These are phyloP conservation scores for Boletus tomentosulus DNA, from an alignment of 768 basidiomycete species.

Conservation along the genomic window DNA sequence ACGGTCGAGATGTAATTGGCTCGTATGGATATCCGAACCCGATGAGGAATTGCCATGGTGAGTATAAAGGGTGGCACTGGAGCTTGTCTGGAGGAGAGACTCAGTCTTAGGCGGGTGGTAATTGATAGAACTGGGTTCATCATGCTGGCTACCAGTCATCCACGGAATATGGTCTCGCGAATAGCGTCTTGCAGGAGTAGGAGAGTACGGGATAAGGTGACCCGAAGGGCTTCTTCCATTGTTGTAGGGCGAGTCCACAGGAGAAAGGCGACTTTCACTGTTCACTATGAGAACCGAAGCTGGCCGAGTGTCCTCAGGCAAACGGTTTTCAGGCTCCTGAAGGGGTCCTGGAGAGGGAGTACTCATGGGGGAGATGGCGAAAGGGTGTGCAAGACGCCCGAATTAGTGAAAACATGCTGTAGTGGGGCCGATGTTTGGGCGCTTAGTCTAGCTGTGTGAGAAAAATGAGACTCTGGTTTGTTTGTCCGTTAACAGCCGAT, in stretches of 20 bases:
- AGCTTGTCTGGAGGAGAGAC: conserved; percentile 1
- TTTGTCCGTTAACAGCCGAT: too few relatives aligned
- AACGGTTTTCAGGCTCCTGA: not conserved
- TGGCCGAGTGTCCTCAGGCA: not conserved
- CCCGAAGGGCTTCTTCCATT: conserved; percentile 13
- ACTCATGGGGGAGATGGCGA: conserved; percentile 12
- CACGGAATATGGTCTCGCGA: conserved; percentile 6
- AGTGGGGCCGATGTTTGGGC: too few relatives aligned
- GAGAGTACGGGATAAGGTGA: conserved; percentile 18
- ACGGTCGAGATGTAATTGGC: not conserved
- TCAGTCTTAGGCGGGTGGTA: not conserved
- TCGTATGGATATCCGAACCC: not conserved
- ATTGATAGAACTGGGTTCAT: conserved; percentile 11
- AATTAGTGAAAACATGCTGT: not conserved
- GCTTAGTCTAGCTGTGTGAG: too few relatives aligned
- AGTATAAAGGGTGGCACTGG: not conserved
- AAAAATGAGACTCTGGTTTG: too few relatives aligned
- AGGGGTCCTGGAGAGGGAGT: conserved; percentile 4
- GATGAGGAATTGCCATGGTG: not conserved
- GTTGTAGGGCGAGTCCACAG: conserved; percentile 1
- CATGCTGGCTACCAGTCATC: conserved; percentile 10
- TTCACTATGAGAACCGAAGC: not conserved
- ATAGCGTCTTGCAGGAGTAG: conserved; percentile 6
- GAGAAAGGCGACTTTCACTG: conserved; percentile 4
- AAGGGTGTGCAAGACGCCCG: not conserved